These are phyloP conservation scores for Prunus mume DNA, from an alignment of 306 rosid species.

Conservation along the genomic window DNA sequence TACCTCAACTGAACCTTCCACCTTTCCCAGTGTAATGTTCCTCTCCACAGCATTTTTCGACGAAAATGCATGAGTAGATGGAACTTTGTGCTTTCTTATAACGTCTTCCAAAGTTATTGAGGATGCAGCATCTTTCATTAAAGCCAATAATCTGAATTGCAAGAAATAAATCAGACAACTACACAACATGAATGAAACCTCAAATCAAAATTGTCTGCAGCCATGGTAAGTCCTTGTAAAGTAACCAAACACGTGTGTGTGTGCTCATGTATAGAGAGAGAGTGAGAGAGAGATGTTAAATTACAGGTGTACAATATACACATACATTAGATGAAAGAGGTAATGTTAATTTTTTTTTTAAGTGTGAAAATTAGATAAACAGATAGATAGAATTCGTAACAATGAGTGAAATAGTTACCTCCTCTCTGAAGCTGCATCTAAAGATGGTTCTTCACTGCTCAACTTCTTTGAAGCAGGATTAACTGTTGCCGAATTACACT, in stretches of 20 bases:
- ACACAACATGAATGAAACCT: not conserved
- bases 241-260: not conserved
- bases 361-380: not conserved
- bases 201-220: not conserved
- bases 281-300: not conserved
- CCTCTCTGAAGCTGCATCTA: constrained; percentile 67
- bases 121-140: constrained; percentile 60
- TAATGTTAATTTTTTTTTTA: not conserved
- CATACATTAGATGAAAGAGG: not conserved
- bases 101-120: constrained; percentile 60
- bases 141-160: constrained; percentile 51
- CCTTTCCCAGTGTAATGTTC: constrained; percentile 73
- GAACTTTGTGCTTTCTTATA: constrained; percentile 47
- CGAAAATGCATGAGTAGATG: constrained; percentile 48
- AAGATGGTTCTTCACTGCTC: constrained; percentile 28
- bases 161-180: constrained; percentile 20
- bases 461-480: constrained; percentile 30
- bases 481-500: constrained; percentile 23
- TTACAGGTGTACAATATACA: not conserved
- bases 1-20: constrained; percentile 86
- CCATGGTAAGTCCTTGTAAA: not conserved
- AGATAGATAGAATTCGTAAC: not conserved
- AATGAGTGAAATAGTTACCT: constrained; percentile 42
- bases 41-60: constrained; percentile 52
- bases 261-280: not conserved